Conservation (phyloP, 2,329 filamentous ascomycete species). For the Hymenoscyphus repandus region DNA sequence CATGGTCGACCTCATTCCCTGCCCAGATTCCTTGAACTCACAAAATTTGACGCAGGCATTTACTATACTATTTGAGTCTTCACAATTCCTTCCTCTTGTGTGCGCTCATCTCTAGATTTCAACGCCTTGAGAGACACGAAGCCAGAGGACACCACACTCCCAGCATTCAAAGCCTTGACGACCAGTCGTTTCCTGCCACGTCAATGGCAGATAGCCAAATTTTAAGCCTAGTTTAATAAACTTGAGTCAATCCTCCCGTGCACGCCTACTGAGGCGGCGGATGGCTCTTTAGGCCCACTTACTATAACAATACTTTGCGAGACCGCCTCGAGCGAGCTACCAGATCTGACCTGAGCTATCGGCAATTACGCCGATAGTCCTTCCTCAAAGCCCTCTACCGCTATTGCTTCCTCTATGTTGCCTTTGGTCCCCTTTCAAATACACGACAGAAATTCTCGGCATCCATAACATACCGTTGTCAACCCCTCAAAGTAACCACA, state of each 20-base stretch:
- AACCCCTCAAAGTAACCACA: no score
- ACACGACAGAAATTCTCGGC: no score
- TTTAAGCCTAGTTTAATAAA: conserved; percentile 68
- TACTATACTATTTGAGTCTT: no score
- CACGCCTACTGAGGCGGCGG: conserved; percentile 72
- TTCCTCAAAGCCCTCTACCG: conserved; percentile 81
- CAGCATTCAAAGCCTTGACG: conserved; percentile 75
- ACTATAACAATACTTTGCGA: conserved; percentile 69
- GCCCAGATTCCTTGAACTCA: no score
- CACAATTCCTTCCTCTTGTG: no score
- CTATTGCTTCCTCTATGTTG: conserved; percentile 88
- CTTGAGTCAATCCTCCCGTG: conserved; percentile 68
- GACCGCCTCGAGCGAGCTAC: conserved; percentile 66
- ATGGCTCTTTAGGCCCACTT: conserved; percentile 72
- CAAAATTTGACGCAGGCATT: no score
- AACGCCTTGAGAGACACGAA: conserved; percentile 57
- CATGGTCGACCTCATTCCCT: no score
- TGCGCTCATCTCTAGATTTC: conserved; percentile 41
- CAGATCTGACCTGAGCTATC: conserved; percentile 69
- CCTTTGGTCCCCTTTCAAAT: no score
- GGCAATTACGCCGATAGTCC: conserved; percentile 70
- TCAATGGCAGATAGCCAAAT: conserved; percentile 51
- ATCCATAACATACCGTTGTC: no score
- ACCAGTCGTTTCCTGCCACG: conserved; percentile 70
- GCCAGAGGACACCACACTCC: conserved; percentile 57